Conservation (phyloP, 495 filamentous ascomycete genomes). For the Parathielavia hyrcaniae region DNA sequence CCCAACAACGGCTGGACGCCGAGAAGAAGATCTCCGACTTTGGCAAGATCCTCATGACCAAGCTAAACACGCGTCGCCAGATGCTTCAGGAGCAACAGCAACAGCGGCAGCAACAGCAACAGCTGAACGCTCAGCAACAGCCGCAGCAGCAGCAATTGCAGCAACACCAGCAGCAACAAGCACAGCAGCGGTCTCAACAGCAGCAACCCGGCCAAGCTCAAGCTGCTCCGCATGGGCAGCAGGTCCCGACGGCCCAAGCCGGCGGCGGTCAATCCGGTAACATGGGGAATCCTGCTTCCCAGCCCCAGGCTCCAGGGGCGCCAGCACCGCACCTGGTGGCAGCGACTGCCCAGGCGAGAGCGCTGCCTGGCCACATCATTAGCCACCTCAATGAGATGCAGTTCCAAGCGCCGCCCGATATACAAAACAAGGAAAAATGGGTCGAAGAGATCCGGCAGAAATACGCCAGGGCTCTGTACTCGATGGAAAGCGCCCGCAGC, state of each 20-base stretch:
- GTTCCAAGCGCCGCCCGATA: constrained; percentile 25
- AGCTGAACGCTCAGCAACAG: constrained; percentile 19
- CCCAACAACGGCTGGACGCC: constrained; percentile 53
- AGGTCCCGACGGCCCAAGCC: constrained; percentile 3
- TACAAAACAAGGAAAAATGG: constrained; percentile 29
- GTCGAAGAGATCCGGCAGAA: constrained; percentile 28
- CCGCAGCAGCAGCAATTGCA: constrained; percentile 15
- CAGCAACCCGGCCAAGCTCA: constrained; percentile 14
- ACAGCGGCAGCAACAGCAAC: constrained; percentile 35
- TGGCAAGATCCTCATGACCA: constrained; percentile 55
- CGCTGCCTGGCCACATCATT: constrained; percentile 31
- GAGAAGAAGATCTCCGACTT: constrained; percentile 60
- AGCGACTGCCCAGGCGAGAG: constrained; percentile 11
- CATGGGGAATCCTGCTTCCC: constrained; percentile 2
- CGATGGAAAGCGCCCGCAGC: constrained; percentile 33
- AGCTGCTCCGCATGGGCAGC: constrained; percentile 10
- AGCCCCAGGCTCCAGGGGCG: constrained; percentile 1
- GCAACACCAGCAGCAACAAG: constrained; percentile 15
- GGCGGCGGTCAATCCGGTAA: not conserved
- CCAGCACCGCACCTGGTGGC: not conserved
- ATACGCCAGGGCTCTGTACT: constrained; percentile 31
- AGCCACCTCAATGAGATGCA: constrained; percentile 35
- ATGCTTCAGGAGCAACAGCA: constrained; percentile 18
- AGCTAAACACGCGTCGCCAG: constrained; percentile 37
- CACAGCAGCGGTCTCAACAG: constrained; percentile 12